These are phyloP conservation scores for Thielaviopsis cerberus DNA, from an alignment of 2,329 filamentous ascomycete species.

Conservation along the genomic window DNA sequence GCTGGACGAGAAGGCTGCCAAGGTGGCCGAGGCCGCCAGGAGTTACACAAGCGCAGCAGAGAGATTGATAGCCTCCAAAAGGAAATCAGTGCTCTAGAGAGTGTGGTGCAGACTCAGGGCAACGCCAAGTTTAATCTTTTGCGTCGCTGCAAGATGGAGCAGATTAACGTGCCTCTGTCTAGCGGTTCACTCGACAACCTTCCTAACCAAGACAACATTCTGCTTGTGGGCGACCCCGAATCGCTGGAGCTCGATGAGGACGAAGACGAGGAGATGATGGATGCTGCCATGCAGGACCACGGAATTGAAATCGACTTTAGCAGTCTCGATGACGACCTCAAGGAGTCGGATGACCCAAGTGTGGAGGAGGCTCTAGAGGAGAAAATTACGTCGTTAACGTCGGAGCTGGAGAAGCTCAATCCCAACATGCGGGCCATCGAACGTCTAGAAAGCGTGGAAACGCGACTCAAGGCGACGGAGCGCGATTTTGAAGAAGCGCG, in stretches of 20 bases:
- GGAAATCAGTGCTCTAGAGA: conserved; percentile 61
- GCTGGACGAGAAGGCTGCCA: conserved; percentile 50
- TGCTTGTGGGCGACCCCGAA: conserved; percentile 61
- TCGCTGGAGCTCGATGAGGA: conserved; percentile 78
- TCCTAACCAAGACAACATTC: conserved; percentile 59
- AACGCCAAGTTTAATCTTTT: conserved; percentile 69
- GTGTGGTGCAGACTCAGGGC: conserved; percentile 68
- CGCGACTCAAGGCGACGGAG: conserved; percentile 65
- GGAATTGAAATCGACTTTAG: conserved; percentile 82
- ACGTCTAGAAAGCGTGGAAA: conserved; percentile 69
- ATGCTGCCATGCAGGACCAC: conserved; percentile 62
- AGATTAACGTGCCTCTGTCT: conserved; percentile 66
- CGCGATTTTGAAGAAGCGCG: conserved; percentile 79
- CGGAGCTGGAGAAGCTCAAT: conserved; percentile 80
- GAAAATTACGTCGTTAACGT: conserved; percentile 52
- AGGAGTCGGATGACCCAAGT: conserved; percentile 51
- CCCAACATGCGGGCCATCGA: conserved; percentile 95
- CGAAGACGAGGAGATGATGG: conserved; percentile 36
- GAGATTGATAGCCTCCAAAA: conserved; percentile 59
- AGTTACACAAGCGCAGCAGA: conserved; percentile 68
- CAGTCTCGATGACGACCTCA: conserved; percentile 62
- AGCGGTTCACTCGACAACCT: conserved; percentile 65
- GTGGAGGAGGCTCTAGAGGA: conserved; percentile 62
- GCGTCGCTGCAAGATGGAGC: conserved; percentile 79
- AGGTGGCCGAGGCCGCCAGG: conserved; percentile 61